phyloP scores from a whole-genome alignment of 495 filamentous ascomycete species.

The Sabuloglossum arenarium region DNA sequence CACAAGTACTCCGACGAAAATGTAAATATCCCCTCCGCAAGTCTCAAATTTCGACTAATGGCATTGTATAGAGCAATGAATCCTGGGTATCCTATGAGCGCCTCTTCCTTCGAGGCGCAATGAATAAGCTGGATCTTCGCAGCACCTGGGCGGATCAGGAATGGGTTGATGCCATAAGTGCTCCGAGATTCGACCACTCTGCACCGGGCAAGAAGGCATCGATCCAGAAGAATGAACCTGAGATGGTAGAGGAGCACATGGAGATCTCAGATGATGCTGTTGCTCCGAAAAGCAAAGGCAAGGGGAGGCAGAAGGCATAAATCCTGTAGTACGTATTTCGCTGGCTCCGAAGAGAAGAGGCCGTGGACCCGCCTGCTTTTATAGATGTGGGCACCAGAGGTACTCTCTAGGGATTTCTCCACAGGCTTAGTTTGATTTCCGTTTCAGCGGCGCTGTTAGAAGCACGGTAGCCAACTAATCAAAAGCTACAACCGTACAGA shows the following conservation, averaged over 20 bases:
- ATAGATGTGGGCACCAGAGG: no score
- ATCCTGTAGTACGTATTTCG: neutral
- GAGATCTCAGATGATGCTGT: neutral
- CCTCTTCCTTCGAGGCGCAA: neutral
- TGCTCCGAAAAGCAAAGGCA: neutral
- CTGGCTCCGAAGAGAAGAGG: no score
- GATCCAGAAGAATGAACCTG: neutral
- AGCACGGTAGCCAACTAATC: no score
- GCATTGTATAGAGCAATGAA: neutral
- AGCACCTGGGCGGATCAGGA: neutral
- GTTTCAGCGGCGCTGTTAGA: no score
- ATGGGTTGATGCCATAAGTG: neutral
- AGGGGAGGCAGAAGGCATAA: neutral
- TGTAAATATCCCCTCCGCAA: conserved; percentile 16
- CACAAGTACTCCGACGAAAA: conserved; percentile 50
- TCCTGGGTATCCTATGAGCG: neutral
- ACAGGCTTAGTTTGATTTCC: no score
- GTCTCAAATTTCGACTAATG: neutral
- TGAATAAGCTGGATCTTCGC: neutral
- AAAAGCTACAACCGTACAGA: no score
- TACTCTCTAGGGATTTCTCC: no score
- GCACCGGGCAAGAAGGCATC: neutral
- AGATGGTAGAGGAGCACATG: neutral
- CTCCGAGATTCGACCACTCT: neutral
- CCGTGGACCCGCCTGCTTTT: no score